These are phyloP conservation scores for Drechslerella coelobrocha DNA, from an alignment of 2,329 filamentous ascomycete genomes.

Conservation along the genomic window DNA sequence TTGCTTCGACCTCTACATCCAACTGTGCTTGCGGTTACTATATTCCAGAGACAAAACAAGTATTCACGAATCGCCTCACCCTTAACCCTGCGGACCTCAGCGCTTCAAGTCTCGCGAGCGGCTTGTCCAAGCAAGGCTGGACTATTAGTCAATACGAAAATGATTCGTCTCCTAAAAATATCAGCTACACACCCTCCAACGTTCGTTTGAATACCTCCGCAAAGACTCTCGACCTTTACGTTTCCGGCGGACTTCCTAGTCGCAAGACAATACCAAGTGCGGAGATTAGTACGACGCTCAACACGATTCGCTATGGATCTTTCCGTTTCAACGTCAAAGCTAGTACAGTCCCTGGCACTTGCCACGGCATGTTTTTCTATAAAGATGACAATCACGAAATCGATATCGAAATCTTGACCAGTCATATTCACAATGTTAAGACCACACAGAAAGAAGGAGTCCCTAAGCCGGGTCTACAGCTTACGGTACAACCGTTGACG, in stretches of 20 bases:
- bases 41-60: slow-evolving; percentile 33
- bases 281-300: slow-evolving; percentile 18
- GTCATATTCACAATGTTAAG: slow-evolving; percentile 24
- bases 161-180: slow-evolving; percentile 21
- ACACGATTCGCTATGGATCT: slow-evolving; percentile 41
- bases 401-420: slow-evolving; percentile 44
- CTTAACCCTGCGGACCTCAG: slow-evolving; percentile 9
- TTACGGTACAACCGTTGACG: slow-evolving; percentile 32
- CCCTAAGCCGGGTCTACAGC: slow-evolving; percentile 36
- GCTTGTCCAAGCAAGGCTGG: slow-evolving; percentile 33
- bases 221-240: slow-evolving; percentile 26
- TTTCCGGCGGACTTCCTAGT: slow-evolving; percentile 30
- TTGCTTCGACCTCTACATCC: not conserved
- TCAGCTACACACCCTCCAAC: slow-evolving; percentile 31
- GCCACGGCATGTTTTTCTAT: slow-evolving; percentile 40
- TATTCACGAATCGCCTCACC: slow-evolving; percentile 23
- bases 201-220: slow-evolving; percentile 17
- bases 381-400: slow-evolving; percentile 49
- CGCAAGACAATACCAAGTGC: slow-evolving; percentile 21
- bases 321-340: slow-evolving; percentile 38
- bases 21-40: slow-evolving; percentile 42
- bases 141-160: slow-evolving; percentile 9
- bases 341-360: slow-evolving; percentile 31
- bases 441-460: slow-evolving; percentile 12
- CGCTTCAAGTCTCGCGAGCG: slow-evolving; percentile 3